Percentiles rank a stretch among this genome's conserved stretches.
phyloP scores from a whole-genome alignment of 495 filamentous ascomycete genomes.

The Sordaria brevicollis region DNA sequence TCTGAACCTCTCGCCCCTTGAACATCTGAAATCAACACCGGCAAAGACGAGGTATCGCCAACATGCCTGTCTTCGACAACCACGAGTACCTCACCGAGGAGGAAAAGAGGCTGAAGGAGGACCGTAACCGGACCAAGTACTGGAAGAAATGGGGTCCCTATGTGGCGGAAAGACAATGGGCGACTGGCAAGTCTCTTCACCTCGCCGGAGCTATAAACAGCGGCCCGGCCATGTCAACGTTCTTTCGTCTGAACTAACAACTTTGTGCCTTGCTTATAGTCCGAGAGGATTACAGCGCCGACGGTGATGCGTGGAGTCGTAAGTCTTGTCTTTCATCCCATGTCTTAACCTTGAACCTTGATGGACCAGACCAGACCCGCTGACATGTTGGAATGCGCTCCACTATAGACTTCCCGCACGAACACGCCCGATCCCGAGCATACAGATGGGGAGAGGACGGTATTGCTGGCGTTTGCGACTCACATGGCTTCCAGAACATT shows the following conservation, averaged over 20 bases:
- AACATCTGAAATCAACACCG: background rate
- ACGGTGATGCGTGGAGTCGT: conserved; percentile 96
- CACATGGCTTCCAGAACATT: conserved; percentile 82
- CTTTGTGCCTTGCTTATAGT: conserved; percentile 42
- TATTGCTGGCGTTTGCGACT: conserved; percentile 90
- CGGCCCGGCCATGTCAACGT: background rate
- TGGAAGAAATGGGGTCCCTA: conserved; percentile 95
- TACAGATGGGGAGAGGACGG: conserved; percentile 97
- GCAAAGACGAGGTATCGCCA: background rate
- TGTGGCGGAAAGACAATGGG: conserved; percentile 75
- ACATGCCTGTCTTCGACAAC: conserved; percentile 80
- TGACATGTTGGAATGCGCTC: background rate
- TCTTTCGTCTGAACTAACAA: background rate
- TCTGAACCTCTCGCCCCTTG: background rate
- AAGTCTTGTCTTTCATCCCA: conserved; percentile 27
- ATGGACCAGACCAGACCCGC: background rate
- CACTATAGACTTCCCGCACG: conserved; percentile 75
- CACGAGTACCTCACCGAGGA: conserved; percentile 77
- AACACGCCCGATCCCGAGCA: conserved; percentile 74
- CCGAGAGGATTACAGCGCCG: conserved; percentile 76
- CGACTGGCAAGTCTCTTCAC: conserved; percentile 50
- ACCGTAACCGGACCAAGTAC: conserved; percentile 66
- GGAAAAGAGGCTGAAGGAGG: conserved; percentile 80
- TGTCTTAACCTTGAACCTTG: background rate
- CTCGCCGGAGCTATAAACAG: background rate